Evolutionary conservation across 1,284 basidiomycete species (phyloP).

Genomic region (Ganoderma lingzhi): DNA sequence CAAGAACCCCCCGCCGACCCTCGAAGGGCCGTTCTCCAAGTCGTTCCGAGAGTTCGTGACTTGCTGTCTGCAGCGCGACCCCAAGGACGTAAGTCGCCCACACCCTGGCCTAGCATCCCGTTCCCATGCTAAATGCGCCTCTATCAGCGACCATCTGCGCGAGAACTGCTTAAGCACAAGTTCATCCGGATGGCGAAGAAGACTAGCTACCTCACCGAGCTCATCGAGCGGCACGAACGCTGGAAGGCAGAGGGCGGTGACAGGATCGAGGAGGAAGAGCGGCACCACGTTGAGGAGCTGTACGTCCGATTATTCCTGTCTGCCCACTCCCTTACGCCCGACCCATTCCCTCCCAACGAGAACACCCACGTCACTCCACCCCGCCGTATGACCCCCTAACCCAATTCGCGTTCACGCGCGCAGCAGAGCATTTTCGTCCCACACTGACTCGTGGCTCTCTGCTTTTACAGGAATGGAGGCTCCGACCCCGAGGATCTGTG

Average conservation of each 20-base stretch:
- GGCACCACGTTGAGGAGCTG: constrained; percentile 65
- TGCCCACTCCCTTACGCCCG: background rate
- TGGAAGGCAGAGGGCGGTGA: constrained; percentile 95
- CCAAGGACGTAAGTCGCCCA: constrained; percentile 74
- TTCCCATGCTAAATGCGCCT: constrained; percentile 21
- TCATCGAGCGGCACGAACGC: constrained; percentile 93
- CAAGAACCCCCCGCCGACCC: constrained; percentile 92
- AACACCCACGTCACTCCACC: background rate
- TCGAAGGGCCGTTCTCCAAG: constrained; percentile 91
- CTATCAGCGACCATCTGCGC: constrained; percentile 87
- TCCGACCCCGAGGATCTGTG: constrained; percentile 87
- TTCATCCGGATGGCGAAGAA: constrained; percentile 96
- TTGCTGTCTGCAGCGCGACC: constrained; percentile 93
- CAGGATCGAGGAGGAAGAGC: constrained; percentile 75
- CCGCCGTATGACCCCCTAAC: background rate
- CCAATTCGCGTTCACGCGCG: background rate
- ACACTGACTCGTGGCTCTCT: background rate
- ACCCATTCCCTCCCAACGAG: background rate
- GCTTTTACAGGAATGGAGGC: constrained; percentile 52
- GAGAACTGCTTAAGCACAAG: constrained; percentile 94
- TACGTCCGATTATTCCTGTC: constrained; percentile 44
- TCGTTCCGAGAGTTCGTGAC: constrained; percentile 95
- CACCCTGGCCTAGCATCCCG: background rate
- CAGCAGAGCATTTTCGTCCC: background rate
- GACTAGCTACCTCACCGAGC: constrained; percentile 91